Evolutionary conservation across 306 rosid species (phyloP), one percentile per base, ranked within the genome.

Genomic region (barrel medic (Medicago truncatula)): DNA sequence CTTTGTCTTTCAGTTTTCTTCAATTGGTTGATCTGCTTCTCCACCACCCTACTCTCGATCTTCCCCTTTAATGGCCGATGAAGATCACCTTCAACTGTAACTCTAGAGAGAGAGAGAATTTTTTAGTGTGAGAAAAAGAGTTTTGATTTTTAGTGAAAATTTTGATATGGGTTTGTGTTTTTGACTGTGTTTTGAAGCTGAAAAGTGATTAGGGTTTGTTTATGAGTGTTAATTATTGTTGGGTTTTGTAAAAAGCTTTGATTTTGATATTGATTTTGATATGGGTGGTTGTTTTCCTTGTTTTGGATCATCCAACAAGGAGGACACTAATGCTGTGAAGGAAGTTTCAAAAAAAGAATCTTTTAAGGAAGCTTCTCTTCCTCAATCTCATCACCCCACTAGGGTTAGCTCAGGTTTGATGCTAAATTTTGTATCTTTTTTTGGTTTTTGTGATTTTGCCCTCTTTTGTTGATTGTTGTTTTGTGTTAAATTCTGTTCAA

Each of bases 241-340:
- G 86, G 85, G 82, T 74, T 77, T 80, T 41, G 81, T 67, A 65
- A 61, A 61, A 61, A 81, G 82, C 5, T 34, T 34, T 74, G 89
- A 73, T 76, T 84, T 80, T 88, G 85, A 85, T 84, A 91, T 79
- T 66, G 77, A 80, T 89, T 76, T 90, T 89, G 92, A 89, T 84
- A 95, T 95, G 97, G 97, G 97, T 90, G 92, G 97, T 83, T 95
- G 99, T 83, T 92, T 95, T 81, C 98, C 97, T 84, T 95, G 99
- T 83, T 89, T 87, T 87, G 92, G 92, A 89, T 93, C 97, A 88
- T 88, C 97, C 83, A 82, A 89, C 85, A 74, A 89, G 70, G 93
- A 81, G 77, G 92, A 76, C 52, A 80, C 71, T 81, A 75, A 81
- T 70, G 88, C 76, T 60, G 88, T 83, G 2, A 95, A 92, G 80